Evolutionary conservation across 345 rosid genomes (phyloP).

Genomic region (Salix purpurea): DNA sequence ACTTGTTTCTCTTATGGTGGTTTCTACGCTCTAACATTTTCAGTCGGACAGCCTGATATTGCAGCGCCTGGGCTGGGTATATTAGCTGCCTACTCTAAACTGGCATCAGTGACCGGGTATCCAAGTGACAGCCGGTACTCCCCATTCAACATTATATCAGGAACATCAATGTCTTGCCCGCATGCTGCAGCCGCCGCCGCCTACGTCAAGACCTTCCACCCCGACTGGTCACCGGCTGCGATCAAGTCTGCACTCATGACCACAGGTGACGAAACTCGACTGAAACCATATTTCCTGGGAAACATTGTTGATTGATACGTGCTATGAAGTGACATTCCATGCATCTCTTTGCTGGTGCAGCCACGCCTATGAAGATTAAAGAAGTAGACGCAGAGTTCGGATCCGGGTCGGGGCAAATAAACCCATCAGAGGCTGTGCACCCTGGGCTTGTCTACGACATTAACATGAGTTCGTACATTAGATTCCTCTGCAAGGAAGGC

Average conservation of each 20-base stretch:
- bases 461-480: slow-evolving; percentile 39
- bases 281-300: too few species aligned
- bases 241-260: slow-evolving; percentile 92
- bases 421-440: slow-evolving; percentile 56
- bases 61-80: slow-evolving; percentile 80
- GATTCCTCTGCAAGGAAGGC: slow-evolving; percentile 74
- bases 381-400: slow-evolving; percentile 45
- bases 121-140: slow-evolving; percentile 38
- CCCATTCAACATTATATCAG: slow-evolving; percentile 57
- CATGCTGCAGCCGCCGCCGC: slow-evolving; percentile 75
- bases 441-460: slow-evolving; percentile 78
- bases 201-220: slow-evolving; percentile 77
- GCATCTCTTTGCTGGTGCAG: slow-evolving; percentile 28
- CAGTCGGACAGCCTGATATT: slow-evolving; percentile 64
- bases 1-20: neutral
- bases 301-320: neutral
- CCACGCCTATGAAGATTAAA: slow-evolving; percentile 57
- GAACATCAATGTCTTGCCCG: slow-evolving; percentile 93
- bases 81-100: slow-evolving; percentile 60
- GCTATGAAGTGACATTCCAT: neutral
- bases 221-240: slow-evolving; percentile 81
- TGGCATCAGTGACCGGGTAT: slow-evolving; percentile 40
- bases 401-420: slow-evolving; percentile 76
- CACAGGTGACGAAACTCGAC: slow-evolving; percentile 40
- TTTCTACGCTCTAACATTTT: neutral